A percentile compares a stretch with the other conserved stretches of the same genome.
These are phyloP conservation scores for Exophiala mesophila DNA, from an alignment of 2,329 filamentous ascomycete species.

Conservation along the genomic window DNA sequence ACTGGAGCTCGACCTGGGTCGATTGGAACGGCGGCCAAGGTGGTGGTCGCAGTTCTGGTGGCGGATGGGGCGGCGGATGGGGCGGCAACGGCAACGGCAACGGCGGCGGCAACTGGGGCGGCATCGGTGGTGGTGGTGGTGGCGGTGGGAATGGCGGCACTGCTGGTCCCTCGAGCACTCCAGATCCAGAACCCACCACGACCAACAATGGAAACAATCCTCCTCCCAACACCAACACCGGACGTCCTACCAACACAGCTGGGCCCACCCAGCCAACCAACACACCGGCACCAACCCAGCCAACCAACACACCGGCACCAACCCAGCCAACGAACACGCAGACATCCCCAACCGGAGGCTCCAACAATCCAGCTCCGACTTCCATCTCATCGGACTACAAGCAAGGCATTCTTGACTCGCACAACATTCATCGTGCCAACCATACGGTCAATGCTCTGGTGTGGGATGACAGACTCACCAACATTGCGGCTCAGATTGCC, in stretches of 20 bases:
- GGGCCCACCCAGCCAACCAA: neutral
- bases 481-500: constrained; percentile 61
- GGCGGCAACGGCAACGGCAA: constrained; percentile 3
- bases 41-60: constrained; percentile 1
- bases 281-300: neutral
- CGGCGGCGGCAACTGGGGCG: constrained; percentile 2
- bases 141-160: constrained; percentile 1
- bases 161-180: constrained; percentile 8
- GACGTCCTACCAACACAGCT: constrained; percentile 3
- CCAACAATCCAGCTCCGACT: constrained; percentile 10
- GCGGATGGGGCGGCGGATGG: constrained; percentile 7
- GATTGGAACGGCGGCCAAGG: constrained; percentile 4
- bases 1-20: constrained; percentile 8
- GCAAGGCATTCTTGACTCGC: constrained; percentile 54
- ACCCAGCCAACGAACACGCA: constrained; percentile 8
- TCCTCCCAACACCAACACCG: constrained; percentile 7
- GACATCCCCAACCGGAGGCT: neutral
- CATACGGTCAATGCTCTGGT: constrained; percentile 63
- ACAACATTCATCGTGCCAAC: constrained; percentile 83
- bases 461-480: constrained; percentile 63
- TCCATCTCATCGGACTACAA: constrained; percentile 31
- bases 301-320: neutral
- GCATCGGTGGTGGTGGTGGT: neutral
- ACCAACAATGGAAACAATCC: constrained; percentile 10
- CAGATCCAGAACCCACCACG: constrained; percentile 1